Percentiles rank a stretch among this genome's conserved stretches.
These are phyloP conservation scores for Thalassiosira delicatula DNA, from an alignment of 352 stramenopile genomes.

Conservation along the genomic window DNA sequence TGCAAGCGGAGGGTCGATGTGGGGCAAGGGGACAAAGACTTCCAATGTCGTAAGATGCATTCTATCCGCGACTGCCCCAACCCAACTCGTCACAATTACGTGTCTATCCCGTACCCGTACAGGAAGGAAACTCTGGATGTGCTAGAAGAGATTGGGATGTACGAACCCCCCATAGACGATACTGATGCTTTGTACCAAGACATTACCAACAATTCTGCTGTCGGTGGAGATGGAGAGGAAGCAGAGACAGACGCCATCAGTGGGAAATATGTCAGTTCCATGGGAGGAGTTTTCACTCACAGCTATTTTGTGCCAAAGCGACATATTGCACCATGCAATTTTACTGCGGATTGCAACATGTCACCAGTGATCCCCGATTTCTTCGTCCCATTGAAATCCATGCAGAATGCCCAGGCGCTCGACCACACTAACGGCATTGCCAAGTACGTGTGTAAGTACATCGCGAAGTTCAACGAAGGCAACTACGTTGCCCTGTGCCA, in stretches of 20 bases:
- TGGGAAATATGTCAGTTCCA: constrained; percentile 13
- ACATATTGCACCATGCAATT: constrained; percentile 40
- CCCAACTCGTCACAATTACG: neutral
- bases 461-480: constrained; percentile 39
- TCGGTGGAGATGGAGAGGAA: neutral
- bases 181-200: neutral
- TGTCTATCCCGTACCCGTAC: neutral
- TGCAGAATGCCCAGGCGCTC: constrained; percentile 38
- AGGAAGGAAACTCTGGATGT: constrained; percentile 2
- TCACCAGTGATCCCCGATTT: constrained; percentile 15
- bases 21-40: constrained; percentile 10
- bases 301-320: constrained; percentile 26
- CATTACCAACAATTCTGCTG: no score
- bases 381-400: constrained; percentile 36
- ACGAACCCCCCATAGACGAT: neutral
- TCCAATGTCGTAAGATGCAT: constrained; percentile 32
- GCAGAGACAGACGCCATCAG: neutral
- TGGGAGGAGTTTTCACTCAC: constrained; percentile 8
- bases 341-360: constrained; percentile 46
- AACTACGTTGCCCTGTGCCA: constrained; percentile 7
- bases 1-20: neutral
- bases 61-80: constrained; percentile 7
- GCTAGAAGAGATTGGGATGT: constrained; percentile 7
- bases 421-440: constrained; percentile 17
- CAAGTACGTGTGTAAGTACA: constrained; percentile 57